These are phyloP conservation scores for Globisporangium iwayamae DNA, from an alignment of 352 stramenopile genomes.

Conservation along the genomic window DNA sequence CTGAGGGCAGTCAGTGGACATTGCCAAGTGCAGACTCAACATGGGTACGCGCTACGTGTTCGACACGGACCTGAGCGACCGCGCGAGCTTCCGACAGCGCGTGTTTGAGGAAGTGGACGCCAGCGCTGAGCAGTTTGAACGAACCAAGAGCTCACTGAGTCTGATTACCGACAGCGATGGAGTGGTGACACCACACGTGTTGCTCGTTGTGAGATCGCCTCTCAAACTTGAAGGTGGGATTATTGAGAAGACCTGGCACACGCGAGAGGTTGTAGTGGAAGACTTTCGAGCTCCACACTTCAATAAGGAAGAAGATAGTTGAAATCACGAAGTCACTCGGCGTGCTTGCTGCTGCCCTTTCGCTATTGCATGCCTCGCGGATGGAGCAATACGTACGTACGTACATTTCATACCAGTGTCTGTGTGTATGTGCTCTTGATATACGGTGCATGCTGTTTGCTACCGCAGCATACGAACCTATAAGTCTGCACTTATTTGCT, in stretches of 20 bases:
- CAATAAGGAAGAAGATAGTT: too few species aligned
- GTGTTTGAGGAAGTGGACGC: not conserved
- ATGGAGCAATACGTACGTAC: too few species aligned
- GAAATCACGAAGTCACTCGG: too few species aligned
- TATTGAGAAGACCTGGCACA: not conserved
- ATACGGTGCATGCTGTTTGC: too few species aligned
- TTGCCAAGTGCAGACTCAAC: not conserved
- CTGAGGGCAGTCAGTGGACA: not conserved
- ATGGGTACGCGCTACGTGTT: not conserved
- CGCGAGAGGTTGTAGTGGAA: not conserved
- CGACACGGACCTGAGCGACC: not conserved
- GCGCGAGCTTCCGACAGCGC: not conserved
- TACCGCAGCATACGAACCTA: too few species aligned
- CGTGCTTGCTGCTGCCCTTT: too few species aligned
- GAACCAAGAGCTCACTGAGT: not conserved
- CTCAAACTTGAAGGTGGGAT: not conserved
- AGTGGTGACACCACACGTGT: not conserved
- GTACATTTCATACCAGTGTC: too few species aligned
- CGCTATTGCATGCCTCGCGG: too few species aligned
- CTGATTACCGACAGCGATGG: not conserved
- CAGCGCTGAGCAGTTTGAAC: not conserved
- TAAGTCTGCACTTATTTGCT: too few species aligned
- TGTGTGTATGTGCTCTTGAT: too few species aligned
- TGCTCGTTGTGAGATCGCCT: not conserved
- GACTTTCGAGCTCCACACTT: not conserved